Evolutionary conservation across 192 early-diverging fungal species (phyloP), one percentile per base, ranked within the genome.

Genomic region (Coemansia sp.): DNA sequence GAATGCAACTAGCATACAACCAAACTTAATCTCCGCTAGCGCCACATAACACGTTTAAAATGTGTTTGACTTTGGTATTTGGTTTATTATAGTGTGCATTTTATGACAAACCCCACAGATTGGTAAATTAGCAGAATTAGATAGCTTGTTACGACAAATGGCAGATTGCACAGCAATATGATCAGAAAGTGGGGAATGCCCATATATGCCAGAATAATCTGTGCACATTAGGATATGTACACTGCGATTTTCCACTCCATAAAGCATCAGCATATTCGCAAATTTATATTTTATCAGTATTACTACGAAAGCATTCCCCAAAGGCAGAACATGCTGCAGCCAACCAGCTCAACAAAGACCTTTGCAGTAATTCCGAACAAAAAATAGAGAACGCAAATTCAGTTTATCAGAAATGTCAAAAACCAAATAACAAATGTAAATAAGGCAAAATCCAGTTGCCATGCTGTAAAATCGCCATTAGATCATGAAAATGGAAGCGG

Each of bases 191-290:
- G 78, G 23, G 86, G 83, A 16, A 91, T 66, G 35, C 89, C 83
- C 39, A 91, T 78, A 64, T 91, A 93, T 11, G 84, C 72, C 51
- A 84, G 68, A 58, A 92, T 89, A 43, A 90, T 57, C 31, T 87
- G 59, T 7, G 77, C 93, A 94, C 92, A 94, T 94, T 56, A 94
- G 68, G 26, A 91, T 88, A 76, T 94, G 93, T 43, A 94, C 90
- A 59, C 92, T 91, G 16, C 91, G 92, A 83, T 94, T 94, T 49
- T 82, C 74, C 11, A 82, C 61, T 38, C 90, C 92, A 66, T 91
- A 92, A 60, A 93, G 89, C 85, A 91, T 92, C 65, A 91, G 87
- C 80, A 35, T 35, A 35, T 6, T 35, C 31, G 31, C 31, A 1
- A 35, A 8, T 35, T 8, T 1, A 8, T 35, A 27, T 35, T 35